phyloP scores from a whole-genome alignment of 208 protist species.

The Acanthamoeba healyi region DNA sequence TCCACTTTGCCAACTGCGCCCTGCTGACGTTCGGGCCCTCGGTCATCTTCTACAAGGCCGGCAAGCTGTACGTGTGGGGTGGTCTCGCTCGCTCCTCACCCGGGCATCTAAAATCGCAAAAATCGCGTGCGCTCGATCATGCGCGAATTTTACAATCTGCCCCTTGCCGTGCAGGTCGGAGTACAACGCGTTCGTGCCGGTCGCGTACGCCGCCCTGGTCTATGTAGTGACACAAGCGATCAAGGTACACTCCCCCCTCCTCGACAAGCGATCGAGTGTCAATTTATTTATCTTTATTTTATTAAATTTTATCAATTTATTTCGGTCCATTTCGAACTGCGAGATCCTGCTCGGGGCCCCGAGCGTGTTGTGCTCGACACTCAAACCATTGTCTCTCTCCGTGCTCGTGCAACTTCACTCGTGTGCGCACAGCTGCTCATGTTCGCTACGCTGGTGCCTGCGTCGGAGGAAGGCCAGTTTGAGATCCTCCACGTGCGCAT shows the following conservation, averaged over 20 bases:
- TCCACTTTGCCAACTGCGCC: constrained; percentile 70
- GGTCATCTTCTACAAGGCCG: constrained; percentile 68
- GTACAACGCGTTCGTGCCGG: constrained; percentile 44
- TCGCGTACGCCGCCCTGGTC: background rate
- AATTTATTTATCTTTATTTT: background rate
- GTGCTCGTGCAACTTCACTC: too few relatives aligned
- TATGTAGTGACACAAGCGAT: constrained; percentile 67
- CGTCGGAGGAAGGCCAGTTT: constrained; percentile 36
- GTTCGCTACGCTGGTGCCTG: constrained; percentile 46
- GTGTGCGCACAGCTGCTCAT: constrained; percentile 57
- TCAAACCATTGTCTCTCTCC: too few relatives aligned
- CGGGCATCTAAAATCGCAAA: too few relatives aligned
- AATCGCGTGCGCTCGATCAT: too few relatives aligned
- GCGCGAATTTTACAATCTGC: too few relatives aligned
- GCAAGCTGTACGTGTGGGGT: constrained; percentile 2
- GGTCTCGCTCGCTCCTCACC: too few relatives aligned
- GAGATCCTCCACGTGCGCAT: constrained; percentile 48
- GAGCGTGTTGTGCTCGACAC: too few relatives aligned
- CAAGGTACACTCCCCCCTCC: constrained; percentile 4
- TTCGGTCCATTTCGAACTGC: too few relatives aligned
- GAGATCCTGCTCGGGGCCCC: too few relatives aligned
- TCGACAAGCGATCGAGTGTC: background rate
- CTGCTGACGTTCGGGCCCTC: constrained; percentile 59
- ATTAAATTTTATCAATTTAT: too few relatives aligned
- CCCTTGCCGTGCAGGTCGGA: too few relatives aligned